A percentile compares a stretch with the other conserved stretches of the same genome.
Evolutionary conservation across 1,284 basidiomycete species (phyloP).

Genomic region (Leccinum huronense): DNA sequence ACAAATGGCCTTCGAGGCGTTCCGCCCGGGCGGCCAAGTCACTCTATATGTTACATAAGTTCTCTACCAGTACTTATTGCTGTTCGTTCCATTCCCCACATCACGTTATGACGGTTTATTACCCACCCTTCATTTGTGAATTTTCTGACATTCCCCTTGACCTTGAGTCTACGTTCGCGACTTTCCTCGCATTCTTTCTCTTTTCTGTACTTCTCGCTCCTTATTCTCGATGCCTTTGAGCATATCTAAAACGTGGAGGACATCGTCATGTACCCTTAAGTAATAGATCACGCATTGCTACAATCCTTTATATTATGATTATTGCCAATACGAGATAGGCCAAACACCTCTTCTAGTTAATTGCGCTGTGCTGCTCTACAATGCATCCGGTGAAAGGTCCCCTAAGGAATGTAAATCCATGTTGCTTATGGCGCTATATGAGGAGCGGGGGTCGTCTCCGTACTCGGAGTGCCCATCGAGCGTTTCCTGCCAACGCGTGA

Average conservation of each 20-base stretch:
- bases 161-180: slow-evolving; percentile 1
- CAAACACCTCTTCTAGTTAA: background rate
- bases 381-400: slow-evolving; percentile 76
- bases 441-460: slow-evolving; percentile 63
- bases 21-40: slow-evolving; percentile 70
- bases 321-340: slow-evolving; percentile 17
- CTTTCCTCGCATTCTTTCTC: slow-evolving; percentile 24
- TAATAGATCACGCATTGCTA: slow-evolving; percentile 40
- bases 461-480: slow-evolving; percentile 69
- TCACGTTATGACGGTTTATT: slow-evolving; percentile 3
- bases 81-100: slow-evolving; percentile 7
- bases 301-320: slow-evolving; percentile 32
- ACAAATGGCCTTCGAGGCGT: slow-evolving; percentile 84
- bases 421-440: slow-evolving; percentile 59
- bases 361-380: slow-evolving; percentile 40
- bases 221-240: slow-evolving; percentile 19
- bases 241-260: slow-evolving; percentile 37
- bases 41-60: slow-evolving; percentile 68
- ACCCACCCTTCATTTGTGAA: background rate
- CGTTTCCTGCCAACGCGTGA: slow-evolving; percentile 54
- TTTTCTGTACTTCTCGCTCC: slow-evolving; percentile 17
- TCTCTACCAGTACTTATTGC: slow-evolving; percentile 11
- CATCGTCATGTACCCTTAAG: slow-evolving; percentile 39
- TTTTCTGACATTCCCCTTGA: slow-evolving; percentile 14
- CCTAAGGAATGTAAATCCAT: slow-evolving; percentile 64